Evolutionary conservation across 495 filamentous ascomycete genomes (phyloP), one percentile per base, ranked within the genome.

Genomic region (Hypoxylon lienhwacheense): DNA sequence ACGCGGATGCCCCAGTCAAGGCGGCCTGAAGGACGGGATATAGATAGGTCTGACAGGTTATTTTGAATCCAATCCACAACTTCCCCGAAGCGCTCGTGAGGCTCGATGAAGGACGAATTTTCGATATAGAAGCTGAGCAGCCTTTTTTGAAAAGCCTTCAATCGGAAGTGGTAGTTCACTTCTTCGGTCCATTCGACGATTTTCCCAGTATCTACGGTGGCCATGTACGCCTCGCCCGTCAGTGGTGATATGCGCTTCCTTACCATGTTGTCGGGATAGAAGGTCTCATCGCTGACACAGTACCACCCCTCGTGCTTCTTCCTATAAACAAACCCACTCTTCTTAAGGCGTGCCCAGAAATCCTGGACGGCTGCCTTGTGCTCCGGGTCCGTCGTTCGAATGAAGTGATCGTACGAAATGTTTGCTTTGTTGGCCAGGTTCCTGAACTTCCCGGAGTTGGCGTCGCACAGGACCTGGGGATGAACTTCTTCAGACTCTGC

Each of bases 161-260:
- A 78, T 10, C 88, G 85, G 72, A 98, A 98, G 66, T 96, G 91
- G 69, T 97, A 96, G 69, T 97, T 98, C 37, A 69, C 79, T 69
- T 98, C 93, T n/a, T 87, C 87, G 7, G 84, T 87, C 93, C 90
- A 96, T 66, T 97, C 91, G 7, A 98, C 93, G 59, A 89, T 85
- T 67, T 86, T 91, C 0, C 87, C 88, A 1, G 91, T 96, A 72
- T 97, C 95, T 20, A 81, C 79, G 1, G 90, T 91, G 1, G 85
- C 88, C 85, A 87, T 89, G 45, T 84, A 81, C 56, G 88, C 90
- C 54, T 82, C 76, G 4, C 95, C 92, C 0, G 90, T 97, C 15
- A 81, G 73, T 12, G 89, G 85, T 63, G 93, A 90, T 17, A 90
- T 65, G 45, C 83, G 80, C 53, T 85, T 81, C 58, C 88, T 84